A percentile compares a stretch with the other conserved stretches of the same genome.
These are phyloP conservation scores for Silybum marianum DNA, from an alignment of 129 eudicot species.

Conservation along the genomic window DNA sequence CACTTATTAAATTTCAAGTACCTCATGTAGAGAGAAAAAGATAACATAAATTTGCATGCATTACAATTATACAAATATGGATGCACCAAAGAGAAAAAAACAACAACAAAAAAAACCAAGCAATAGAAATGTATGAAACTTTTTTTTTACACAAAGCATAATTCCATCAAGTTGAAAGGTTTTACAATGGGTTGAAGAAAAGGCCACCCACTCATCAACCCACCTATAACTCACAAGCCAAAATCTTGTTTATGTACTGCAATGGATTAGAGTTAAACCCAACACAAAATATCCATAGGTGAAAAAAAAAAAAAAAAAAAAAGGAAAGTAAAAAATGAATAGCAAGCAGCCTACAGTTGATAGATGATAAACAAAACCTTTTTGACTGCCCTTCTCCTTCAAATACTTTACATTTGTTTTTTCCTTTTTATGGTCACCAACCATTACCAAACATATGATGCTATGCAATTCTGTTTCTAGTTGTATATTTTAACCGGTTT, in stretches of 20 bases:
- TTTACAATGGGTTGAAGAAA: background rate
- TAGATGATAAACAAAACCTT: background rate
- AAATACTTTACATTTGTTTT: background rate
- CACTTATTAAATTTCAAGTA: too few species aligned
- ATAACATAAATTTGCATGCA: background rate
- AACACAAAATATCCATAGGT: background rate
- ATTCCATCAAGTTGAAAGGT: background rate
- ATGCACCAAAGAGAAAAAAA: background rate
- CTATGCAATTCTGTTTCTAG: constrained; percentile 31
- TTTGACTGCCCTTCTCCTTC: background rate
- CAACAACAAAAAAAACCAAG: background rate
- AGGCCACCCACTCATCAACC: background rate
- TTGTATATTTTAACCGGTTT: constrained; percentile 97
- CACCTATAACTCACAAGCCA: background rate
- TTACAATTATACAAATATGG: background rate
- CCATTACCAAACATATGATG: background rate
- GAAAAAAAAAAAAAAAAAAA: background rate
- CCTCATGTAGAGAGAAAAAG: too few species aligned
- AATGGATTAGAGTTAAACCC: background rate
- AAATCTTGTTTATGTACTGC: background rate
- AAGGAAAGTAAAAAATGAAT: background rate
- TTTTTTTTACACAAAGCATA: background rate
- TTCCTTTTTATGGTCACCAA: background rate
- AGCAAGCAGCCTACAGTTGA: background rate
- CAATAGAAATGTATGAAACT: background rate